phyloP scores from a whole-genome alignment of 257 asterid species.

The Oldenlandia corymbosa region DNA sequence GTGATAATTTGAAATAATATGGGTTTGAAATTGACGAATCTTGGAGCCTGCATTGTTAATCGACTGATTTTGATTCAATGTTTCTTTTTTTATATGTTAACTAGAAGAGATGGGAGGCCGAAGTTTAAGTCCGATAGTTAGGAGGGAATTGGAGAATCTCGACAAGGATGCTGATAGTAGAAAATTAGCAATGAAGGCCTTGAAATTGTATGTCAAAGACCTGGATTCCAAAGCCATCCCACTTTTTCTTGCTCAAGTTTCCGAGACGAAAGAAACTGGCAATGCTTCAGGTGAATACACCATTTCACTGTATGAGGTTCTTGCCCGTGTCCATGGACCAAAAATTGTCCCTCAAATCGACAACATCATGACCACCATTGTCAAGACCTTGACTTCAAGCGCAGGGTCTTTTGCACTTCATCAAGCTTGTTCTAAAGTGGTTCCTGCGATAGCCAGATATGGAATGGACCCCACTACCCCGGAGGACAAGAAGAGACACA shows the following conservation, averaged over 20 bases:
- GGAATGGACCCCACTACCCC: constrained; percentile 79
- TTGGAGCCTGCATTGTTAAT: neutral
- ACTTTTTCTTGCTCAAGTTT: constrained; percentile 84
- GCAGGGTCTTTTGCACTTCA: constrained; percentile 95
- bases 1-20: neutral
- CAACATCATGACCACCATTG: constrained; percentile 70
- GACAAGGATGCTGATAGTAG: constrained; percentile 88
- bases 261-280: constrained; percentile 76
- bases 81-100: neutral
- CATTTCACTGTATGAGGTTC: constrained; percentile 82
- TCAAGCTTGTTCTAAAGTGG: constrained; percentile 95
- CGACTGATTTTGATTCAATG: neutral
- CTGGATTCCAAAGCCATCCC: constrained; percentile 95
- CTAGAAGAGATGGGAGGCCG: constrained; percentile 56
- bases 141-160: constrained; percentile 79
- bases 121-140: constrained; percentile 65
- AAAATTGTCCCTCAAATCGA: constrained; percentile 73
- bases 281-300: constrained; percentile 69
- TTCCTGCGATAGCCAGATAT: constrained; percentile 82
- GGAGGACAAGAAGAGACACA: constrained; percentile 55
- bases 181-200: constrained; percentile 82
- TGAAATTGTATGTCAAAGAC: constrained; percentile 78
- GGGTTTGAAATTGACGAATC: neutral
- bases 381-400: constrained; percentile 68
- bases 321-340: constrained; percentile 85